A percentile compares a stretch with the other conserved stretches of the same genome.
Evolutionary conservation across 176 grass and related monocot species (phyloP).

Genomic region (Oryza punctata): DNA sequence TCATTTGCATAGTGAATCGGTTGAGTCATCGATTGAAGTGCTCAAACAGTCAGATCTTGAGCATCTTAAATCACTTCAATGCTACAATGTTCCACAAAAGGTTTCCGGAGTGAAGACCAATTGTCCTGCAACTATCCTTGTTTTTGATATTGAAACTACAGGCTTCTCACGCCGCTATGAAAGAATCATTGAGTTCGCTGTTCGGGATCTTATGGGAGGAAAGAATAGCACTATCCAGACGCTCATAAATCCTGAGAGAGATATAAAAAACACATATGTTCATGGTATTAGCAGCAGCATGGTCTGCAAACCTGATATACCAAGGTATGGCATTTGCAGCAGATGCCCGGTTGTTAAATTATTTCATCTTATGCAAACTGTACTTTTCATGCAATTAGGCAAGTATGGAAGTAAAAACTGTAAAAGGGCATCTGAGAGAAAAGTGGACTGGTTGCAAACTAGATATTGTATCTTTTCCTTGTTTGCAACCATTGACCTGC

Average conservation of each 20-base stretch:
- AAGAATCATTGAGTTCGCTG: conserved; percentile 85
- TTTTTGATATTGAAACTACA: conserved; percentile 91
- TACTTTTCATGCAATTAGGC: background rate
- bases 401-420: background rate
- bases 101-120: conserved; percentile 53
- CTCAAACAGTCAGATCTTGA: conserved; percentile 57
- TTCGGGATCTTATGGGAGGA: conserved; percentile 80
- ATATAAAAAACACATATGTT: conserved; percentile 43
- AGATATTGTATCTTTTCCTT: conserved; percentile 9
- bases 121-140: conserved; percentile 75
- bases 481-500: conserved; percentile 19
- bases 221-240: conserved; percentile 74
- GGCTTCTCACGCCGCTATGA: conserved; percentile 58
- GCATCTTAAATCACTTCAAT: conserved; percentile 68
- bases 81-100: conserved; percentile 50
- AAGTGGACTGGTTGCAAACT: background rate
- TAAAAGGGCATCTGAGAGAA: conserved; percentile 6
- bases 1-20: conserved; percentile 43
- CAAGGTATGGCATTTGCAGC: conserved; percentile 54
- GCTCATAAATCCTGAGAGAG: conserved; percentile 75
- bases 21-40: conserved; percentile 53
- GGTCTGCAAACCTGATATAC: conserved; percentile 60
- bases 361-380: conserved; percentile 22
- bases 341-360: conserved; percentile 1
- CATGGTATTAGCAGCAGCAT: conserved; percentile 72